Evolutionary conservation across 2,329 filamentous ascomycete species (phyloP).

Genomic region (Metarhizium anisopliae): DNA sequence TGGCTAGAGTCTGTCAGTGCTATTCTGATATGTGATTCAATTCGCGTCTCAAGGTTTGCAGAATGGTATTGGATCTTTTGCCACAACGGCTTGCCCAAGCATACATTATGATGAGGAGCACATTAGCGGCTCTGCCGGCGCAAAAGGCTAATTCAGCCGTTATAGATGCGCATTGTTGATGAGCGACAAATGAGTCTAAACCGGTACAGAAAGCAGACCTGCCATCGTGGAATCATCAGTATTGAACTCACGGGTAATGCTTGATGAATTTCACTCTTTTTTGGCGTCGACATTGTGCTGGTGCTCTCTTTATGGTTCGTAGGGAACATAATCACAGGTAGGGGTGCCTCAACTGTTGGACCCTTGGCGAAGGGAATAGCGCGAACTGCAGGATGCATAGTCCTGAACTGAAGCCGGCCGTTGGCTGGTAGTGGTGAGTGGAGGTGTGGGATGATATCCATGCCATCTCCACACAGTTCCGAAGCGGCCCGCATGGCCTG

Average conservation of each 20-base stretch:
- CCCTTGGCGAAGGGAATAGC: background rate
- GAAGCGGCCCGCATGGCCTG: background rate
- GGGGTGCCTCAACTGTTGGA: background rate
- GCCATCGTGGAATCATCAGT: background rate
- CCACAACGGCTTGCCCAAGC: too few relatives aligned
- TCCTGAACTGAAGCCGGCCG: background rate
- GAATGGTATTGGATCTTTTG: too few relatives aligned
- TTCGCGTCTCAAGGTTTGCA: too few relatives aligned
- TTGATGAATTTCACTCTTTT: background rate
- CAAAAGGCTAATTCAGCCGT: too few relatives aligned
- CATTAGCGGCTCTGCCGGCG: too few relatives aligned
- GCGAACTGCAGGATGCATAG: background rate
- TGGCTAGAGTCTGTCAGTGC: background rate
- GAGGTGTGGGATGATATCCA: background rate
- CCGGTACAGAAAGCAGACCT: too few relatives aligned
- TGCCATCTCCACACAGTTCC: constrained; percentile 1
- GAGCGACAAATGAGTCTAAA: too few relatives aligned
- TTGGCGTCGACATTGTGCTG: too few relatives aligned
- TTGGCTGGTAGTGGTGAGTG: background rate
- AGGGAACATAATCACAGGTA: background rate
- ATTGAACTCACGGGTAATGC: background rate
- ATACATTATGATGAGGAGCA: too few relatives aligned
- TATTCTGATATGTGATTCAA: background rate
- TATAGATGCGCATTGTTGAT: too few relatives aligned
- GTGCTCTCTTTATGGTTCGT: background rate